Evolutionary conservation across 192 early-diverging fungal species (phyloP).

Genomic region (Coemansia sp.): DNA sequence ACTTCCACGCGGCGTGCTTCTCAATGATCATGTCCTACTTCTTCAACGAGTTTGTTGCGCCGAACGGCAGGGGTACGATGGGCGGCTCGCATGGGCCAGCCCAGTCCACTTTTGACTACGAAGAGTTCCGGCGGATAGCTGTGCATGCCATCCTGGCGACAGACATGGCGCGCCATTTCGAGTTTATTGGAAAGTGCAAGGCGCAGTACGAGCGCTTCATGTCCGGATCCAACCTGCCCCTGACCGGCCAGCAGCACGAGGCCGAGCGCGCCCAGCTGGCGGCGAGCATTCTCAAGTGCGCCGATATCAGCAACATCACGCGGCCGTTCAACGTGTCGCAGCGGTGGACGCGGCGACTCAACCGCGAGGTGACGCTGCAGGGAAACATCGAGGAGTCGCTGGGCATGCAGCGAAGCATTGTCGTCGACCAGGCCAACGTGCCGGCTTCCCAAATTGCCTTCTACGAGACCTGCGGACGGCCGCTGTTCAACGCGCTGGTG

Average conservation of each 20-base stretch:
- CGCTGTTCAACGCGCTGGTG: constrained; percentile 49
- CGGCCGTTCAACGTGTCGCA: constrained; percentile 67
- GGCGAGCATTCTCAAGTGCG: constrained; percentile 75
- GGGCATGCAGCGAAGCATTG: constrained; percentile 55
- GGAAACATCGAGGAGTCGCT: constrained; percentile 72
- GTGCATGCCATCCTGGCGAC: constrained; percentile 74
- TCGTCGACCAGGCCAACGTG: constrained; percentile 37
- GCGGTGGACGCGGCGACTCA: constrained; percentile 65
- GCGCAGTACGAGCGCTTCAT: constrained; percentile 58
- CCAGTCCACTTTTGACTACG: constrained; percentile 42
- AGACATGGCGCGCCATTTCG: constrained; percentile 77
- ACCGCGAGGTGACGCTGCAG: constrained; percentile 68
- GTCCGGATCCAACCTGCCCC: constrained; percentile 42
- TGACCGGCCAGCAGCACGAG: constrained; percentile 53
- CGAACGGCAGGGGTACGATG: constrained; percentile 3
- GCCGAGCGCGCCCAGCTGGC: constrained; percentile 63
- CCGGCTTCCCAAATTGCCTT: constrained; percentile 51
- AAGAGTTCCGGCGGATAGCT: constrained; percentile 69
- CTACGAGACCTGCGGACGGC: constrained; percentile 50
- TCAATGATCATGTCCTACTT: constrained; percentile 59
- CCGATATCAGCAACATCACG: constrained; percentile 76
- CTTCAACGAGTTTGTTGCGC: constrained; percentile 46
- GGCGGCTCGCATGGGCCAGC: constrained; percentile 1
- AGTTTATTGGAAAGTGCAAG: constrained; percentile 71
- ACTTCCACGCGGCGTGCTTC: constrained; percentile 81